Evolutionary conservation across 345 rosid species (phyloP).

Genomic region (Citrus glauca): DNA sequence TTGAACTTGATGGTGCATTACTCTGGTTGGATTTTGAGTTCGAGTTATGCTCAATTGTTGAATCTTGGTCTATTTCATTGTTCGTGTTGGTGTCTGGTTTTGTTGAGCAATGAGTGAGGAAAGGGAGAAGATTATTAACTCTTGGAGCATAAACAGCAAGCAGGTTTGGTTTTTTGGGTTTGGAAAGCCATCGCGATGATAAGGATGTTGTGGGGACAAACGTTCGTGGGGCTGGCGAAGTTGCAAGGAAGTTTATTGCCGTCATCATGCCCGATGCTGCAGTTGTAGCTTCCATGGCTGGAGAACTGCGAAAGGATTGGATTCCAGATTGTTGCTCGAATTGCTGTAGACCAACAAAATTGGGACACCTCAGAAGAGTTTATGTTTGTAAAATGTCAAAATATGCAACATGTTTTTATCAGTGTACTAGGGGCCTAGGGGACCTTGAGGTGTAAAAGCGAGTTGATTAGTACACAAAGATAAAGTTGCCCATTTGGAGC

Average conservation of each 20-base stretch:
- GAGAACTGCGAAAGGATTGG: neutral
- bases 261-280: slow-evolving; percentile 25
- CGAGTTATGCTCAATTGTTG: slow-evolving; percentile 13
- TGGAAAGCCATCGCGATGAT: slow-evolving; percentile 23
- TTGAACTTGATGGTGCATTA: slow-evolving; percentile 1
- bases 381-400: neutral
- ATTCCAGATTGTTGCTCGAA: neutral
- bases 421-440: neutral
- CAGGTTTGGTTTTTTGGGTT: slow-evolving; percentile 11
- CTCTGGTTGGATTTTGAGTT: neutral
- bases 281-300: slow-evolving; percentile 21
- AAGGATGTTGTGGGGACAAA: slow-evolving; percentile 10
- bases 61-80: slow-evolving; percentile 24
- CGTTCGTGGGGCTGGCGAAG: slow-evolving; percentile 13
- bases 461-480: neutral
- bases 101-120: slow-evolving; percentile 48
- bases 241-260: slow-evolving; percentile 27
- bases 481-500: neutral
- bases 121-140: slow-evolving; percentile 11
- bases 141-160: slow-evolving; percentile 16
- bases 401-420: neutral
- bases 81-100: slow-evolving; percentile 35
- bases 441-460: neutral
- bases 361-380: neutral
- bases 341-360: slow-evolving; percentile 2